phyloP scores from a whole-genome alignment of 768 basidiomycete species.

The Boletus eberwhitei region DNA sequence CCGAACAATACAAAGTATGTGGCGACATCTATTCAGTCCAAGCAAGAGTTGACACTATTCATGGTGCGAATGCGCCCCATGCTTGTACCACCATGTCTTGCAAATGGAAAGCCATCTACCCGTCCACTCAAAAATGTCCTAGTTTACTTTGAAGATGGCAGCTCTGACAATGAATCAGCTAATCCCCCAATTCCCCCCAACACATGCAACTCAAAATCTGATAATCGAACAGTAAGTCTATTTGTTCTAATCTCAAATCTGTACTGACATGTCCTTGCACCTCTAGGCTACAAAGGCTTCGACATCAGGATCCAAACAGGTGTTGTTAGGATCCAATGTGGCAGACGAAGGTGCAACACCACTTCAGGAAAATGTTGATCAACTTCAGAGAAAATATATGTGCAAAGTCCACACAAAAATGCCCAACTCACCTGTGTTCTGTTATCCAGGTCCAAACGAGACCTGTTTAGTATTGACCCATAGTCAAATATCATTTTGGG shows the following conservation, averaged over 20 bases:
- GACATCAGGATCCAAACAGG: too few species aligned
- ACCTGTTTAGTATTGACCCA: background rate
- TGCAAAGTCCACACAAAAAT: background rate
- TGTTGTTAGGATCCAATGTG: background rate
- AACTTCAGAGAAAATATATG: background rate
- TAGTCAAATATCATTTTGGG: background rate
- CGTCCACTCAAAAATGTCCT: background rate
- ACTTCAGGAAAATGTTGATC: background rate
- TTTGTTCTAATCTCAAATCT: background rate
- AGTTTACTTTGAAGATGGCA: background rate
- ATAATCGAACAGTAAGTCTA: background rate
- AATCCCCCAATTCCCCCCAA: background rate
- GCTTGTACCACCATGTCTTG: background rate
- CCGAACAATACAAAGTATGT: background rate
- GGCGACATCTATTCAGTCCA: background rate
- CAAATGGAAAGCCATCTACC: background rate
- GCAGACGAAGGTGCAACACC: background rate
- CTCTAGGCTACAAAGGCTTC: background rate
- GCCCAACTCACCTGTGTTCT: background rate
- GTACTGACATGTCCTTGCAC: background rate
- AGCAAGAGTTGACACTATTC: background rate
- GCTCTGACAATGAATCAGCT: background rate
- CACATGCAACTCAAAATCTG: background rate
- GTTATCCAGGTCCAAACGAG: background rate
- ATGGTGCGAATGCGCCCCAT: background rate